Percentiles rank a stretch among this genome's conserved stretches.
Evolutionary conservation across 305 asterid genomes (phyloP).

Genomic region (Solanum hybrid): DNA sequence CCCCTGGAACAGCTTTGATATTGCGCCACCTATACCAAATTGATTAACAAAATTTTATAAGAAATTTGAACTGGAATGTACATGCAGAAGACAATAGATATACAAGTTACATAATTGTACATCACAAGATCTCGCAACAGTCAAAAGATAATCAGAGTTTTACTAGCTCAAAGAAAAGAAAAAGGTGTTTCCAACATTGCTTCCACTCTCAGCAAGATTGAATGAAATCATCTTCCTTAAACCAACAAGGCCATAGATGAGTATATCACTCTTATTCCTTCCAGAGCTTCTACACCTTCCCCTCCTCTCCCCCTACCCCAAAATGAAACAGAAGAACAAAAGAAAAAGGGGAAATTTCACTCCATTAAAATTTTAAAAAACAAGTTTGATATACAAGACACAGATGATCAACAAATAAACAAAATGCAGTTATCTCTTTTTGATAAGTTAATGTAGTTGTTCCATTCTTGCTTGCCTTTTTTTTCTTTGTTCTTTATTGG

Average conservation of each 20-base stretch:
- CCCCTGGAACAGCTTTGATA: conserved; percentile 87
- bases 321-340: background rate
- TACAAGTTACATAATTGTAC: background rate
- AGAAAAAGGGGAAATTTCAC: background rate
- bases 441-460: background rate
- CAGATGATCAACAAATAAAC: background rate
- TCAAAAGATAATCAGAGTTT: background rate
- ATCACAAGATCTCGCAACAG: background rate
- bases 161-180: background rate
- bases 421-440: background rate
- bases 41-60: background rate
- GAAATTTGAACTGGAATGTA: background rate
- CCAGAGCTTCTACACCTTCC: background rate
- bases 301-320: background rate
- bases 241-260: background rate
- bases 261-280: background rate
- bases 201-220: background rate
- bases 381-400: background rate
- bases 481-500: background rate
- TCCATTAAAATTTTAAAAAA: background rate
- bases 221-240: background rate
- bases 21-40: conserved; percentile 52
- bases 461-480: background rate
- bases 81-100: background rate
- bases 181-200: background rate